A percentile compares a stretch with the other conserved stretches of the same genome.
These are phyloP conservation scores for Steccherinum ochraceum DNA, from an alignment of 768 basidiomycete species.

Conservation along the genomic window DNA sequence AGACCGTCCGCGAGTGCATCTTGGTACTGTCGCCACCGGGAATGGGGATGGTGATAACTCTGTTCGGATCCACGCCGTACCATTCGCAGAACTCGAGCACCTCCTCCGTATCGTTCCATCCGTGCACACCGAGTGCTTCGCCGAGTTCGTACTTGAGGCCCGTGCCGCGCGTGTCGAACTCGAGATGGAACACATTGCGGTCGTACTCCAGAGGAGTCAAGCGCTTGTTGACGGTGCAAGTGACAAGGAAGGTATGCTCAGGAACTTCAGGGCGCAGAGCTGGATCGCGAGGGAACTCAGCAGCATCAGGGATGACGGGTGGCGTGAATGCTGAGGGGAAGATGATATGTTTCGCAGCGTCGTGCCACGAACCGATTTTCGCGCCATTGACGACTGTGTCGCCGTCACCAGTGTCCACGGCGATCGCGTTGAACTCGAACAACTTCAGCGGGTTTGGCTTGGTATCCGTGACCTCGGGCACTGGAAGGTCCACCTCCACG, in stretches of 20 bases:
- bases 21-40: constrained; percentile 51
- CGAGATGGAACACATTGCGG: constrained; percentile 98
- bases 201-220: constrained; percentile 94
- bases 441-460: constrained; percentile 35
- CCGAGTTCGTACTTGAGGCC: constrained; percentile 94
- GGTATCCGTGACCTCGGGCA: constrained; percentile 14
- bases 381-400: constrained; percentile 57
- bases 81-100: constrained; percentile 84
- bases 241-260: constrained; percentile 90
- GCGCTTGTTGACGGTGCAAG: constrained; percentile 89
- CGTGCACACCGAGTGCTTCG: constrained; percentile 94
- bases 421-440: constrained; percentile 72
- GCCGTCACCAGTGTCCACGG: constrained; percentile 53
- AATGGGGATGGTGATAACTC: constrained; percentile 77
- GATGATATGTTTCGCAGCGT: constrained; percentile 81
- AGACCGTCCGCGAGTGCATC: constrained; percentile 88
- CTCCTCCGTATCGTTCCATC: constrained; percentile 92
- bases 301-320: constrained; percentile 25
- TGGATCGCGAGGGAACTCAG: constrained; percentile 50
- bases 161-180: constrained; percentile 88
- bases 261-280: constrained; percentile 79
- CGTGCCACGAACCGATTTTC: constrained; percentile 68
- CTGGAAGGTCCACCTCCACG: constrained; percentile 43
- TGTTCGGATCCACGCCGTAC: constrained; percentile 83
- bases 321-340: constrained; percentile 80